These are phyloP conservation scores for Aspergillus saccharolyticus DNA, from an alignment of 495 filamentous ascomycete genomes.

Conservation along the genomic window DNA sequence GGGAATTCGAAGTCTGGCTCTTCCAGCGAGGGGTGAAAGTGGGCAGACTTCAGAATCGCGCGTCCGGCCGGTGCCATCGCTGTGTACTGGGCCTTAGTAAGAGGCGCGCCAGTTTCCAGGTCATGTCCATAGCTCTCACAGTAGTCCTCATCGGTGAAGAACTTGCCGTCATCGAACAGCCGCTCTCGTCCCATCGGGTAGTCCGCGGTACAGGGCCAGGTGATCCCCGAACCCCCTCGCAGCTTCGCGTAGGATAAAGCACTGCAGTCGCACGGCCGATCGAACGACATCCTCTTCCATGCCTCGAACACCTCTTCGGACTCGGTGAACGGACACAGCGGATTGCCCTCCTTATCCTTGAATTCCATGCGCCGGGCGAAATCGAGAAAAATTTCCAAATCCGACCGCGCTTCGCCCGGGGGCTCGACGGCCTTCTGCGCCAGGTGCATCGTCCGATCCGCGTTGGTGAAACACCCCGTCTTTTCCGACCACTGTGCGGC, in stretches of 20 bases:
- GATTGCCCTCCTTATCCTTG: slow-evolving; percentile 16
- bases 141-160: slow-evolving; percentile 7
- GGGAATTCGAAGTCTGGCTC: slow-evolving; percentile 1
- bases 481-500: slow-evolving; percentile 21
- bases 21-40: slow-evolving; percentile 1
- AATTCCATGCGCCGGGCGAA: slow-evolving; percentile 20
- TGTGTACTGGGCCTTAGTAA: slow-evolving; percentile 1
- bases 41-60: slow-evolving; percentile 4
- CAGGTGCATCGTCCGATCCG: slow-evolving; percentile 21
- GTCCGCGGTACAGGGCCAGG: slow-evolving; percentile 5
- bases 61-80: slow-evolving; percentile 5
- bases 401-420: slow-evolving; percentile 10
- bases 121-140: slow-evolving; percentile 9
- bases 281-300: slow-evolving; percentile 18
- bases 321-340: slow-evolving; percentile 11
- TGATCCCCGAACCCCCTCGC: slow-evolving; percentile 1
- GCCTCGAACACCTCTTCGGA: slow-evolving; percentile 20
- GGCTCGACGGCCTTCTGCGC: slow-evolving; percentile 20
- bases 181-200: slow-evolving; percentile 1
- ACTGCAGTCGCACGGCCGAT: slow-evolving; percentile 20
- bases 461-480: slow-evolving; percentile 23
- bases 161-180: slow-evolving; percentile 5
- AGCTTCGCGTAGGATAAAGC: slow-evolving; percentile 7
- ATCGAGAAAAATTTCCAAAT: slow-evolving; percentile 20
- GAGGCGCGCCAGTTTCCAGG: slow-evolving; percentile 3